A percentile compares a stretch with the other conserved stretches of the same genome.
Conservation (phyloP, 164 flowering plant species). For the Cinnamomum chago region DNA sequence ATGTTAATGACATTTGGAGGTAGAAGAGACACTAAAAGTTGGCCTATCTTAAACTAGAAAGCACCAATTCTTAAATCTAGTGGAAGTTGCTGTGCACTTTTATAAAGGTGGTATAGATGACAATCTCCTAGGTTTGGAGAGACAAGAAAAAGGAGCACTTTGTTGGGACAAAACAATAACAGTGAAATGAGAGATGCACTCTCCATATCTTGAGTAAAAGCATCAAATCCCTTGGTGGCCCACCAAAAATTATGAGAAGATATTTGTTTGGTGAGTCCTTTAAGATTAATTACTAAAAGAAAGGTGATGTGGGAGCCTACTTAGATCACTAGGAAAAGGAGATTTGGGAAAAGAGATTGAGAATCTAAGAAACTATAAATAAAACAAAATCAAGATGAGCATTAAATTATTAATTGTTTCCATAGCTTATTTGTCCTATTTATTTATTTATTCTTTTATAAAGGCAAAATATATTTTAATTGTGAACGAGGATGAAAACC, state of each 20-base stretch:
- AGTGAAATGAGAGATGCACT: neutral
- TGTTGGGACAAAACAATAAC: neutral
- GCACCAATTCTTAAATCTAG: neutral
- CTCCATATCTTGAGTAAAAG: neutral
- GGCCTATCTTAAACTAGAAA: neutral
- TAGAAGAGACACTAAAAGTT: neutral
- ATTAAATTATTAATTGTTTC: too few relatives aligned
- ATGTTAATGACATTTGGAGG: too few relatives aligned
- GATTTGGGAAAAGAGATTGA: neutral
- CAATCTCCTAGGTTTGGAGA: neutral
- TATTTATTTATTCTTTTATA: too few relatives aligned
- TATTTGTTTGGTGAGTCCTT: too few relatives aligned
- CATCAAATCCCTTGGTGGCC: neutral
- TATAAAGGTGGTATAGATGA: neutral
- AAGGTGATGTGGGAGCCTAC: too few relatives aligned
- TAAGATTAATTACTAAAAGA: too few relatives aligned
- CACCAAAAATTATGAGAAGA: neutral
- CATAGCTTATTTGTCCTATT: too few relatives aligned
- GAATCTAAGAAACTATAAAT: too few relatives aligned
- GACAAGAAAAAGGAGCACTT: neutral
- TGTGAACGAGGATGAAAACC: too few relatives aligned
- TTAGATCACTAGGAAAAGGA: too few relatives aligned
- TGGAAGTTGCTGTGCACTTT: conserved; percentile 2
- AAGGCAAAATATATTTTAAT: too few relatives aligned
- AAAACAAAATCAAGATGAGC: neutral